phyloP scores from a whole-genome alignment of 140 eudicot genomes.

The Anethum foeniculum region DNA sequence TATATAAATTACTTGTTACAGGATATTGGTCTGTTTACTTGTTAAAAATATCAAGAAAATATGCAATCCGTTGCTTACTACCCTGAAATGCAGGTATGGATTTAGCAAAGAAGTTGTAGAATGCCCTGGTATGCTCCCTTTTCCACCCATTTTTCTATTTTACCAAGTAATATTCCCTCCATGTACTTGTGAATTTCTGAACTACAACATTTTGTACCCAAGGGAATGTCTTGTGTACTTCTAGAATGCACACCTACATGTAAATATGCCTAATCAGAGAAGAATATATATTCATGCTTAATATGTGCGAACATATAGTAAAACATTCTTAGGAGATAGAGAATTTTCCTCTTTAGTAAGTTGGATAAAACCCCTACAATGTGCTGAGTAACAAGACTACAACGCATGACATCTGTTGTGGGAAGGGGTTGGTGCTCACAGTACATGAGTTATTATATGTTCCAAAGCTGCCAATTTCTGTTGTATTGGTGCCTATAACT shows the following conservation, averaged over 20 bases:
- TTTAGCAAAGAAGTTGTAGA: constrained; percentile 94
- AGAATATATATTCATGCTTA: neutral
- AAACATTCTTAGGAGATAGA: neutral
- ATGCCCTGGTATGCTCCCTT: constrained; percentile 65
- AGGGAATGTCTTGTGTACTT: neutral
- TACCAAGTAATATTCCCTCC: neutral
- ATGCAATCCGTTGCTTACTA: constrained; percentile 15
- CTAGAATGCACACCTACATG: neutral
- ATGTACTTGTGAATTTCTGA: neutral
- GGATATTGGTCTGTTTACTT: neutral
- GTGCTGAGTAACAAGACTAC: neutral
- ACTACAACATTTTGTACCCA: neutral
- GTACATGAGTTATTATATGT: neutral
- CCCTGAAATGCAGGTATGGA: constrained; percentile 60
- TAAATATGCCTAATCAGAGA: neutral
- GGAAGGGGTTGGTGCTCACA: neutral
- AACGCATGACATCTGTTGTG: neutral
- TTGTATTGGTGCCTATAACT: neutral
- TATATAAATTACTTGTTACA: neutral
- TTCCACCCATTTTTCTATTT: neutral
- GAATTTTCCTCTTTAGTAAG: neutral
- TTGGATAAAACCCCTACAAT: neutral
- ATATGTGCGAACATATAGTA: neutral
- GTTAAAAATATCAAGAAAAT: neutral
- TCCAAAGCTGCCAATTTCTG: neutral